These are phyloP conservation scores for Sporothrix schenckii DNA, from an alignment of 2,329 filamentous ascomycete genomes.

Conservation along the genomic window DNA sequence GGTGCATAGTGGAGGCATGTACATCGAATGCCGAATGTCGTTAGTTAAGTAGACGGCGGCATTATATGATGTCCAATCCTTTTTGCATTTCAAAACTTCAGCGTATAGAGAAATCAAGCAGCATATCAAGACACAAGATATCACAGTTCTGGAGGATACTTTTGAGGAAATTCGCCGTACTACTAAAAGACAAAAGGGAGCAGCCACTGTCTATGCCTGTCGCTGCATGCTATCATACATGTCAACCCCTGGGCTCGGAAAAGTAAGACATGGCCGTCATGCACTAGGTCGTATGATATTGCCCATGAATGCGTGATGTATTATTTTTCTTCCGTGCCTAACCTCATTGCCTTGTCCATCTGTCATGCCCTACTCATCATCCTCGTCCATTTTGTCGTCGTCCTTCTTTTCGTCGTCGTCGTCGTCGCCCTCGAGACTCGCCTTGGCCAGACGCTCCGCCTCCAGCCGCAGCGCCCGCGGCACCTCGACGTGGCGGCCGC, in stretches of 20 bases:
- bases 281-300: background rate
- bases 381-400: slow-evolving; percentile 75
- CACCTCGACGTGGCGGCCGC: slow-evolving; percentile 90
- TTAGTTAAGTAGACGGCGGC: no score
- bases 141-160: no score
- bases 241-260: background rate
- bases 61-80: no score
- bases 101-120: background rate
- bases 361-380: slow-evolving; percentile 11
- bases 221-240: slow-evolving; percentile 23
- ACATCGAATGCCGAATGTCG: no score
- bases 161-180: background rate
- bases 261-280: background rate
- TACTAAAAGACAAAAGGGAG: background rate
- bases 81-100: no score
- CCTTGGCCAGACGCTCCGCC: slow-evolving; percentile 90
- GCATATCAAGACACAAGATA: background rate
- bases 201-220: slow-evolving; percentile 8
- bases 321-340: slow-evolving; percentile 1
- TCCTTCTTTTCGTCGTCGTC: slow-evolving; percentile 83
- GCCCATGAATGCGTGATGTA: slow-evolving; percentile 9
- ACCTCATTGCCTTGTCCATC: no score
- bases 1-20: background rate
- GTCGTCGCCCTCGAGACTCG: slow-evolving; percentile 82
- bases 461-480: slow-evolving; percentile 88